A percentile compares a stretch with the other conserved stretches of the same genome.
phyloP scores from a whole-genome alignment of 2,329 filamentous ascomycete genomes.

The Alternaria sp. region DNA sequence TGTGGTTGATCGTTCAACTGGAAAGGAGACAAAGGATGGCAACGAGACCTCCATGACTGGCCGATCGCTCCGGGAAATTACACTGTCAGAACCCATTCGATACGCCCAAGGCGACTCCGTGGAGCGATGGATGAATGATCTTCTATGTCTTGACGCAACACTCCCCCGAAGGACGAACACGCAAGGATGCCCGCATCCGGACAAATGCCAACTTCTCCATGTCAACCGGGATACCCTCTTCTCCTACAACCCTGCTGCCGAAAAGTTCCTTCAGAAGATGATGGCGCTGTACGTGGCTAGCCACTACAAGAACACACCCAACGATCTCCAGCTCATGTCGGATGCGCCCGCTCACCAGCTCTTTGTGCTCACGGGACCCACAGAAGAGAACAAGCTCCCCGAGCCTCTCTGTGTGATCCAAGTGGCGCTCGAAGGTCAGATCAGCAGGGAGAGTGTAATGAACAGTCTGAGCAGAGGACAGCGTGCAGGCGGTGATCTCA shows the following conservation, averaged over 20 bases:
- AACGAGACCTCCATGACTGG: conserved; percentile 56
- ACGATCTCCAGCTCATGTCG: conserved; percentile 98
- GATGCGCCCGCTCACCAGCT: conserved; percentile 96
- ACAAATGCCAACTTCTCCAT: conserved; percentile 86
- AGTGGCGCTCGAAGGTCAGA: conserved; percentile 90
- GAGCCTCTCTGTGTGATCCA: conserved; percentile 96
- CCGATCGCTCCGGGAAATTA: conserved; percentile 87
- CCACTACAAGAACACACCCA: conserved; percentile 97
- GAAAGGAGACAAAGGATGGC: conserved; percentile 62
- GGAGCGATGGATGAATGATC: conserved; percentile 93
- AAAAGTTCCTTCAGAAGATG: conserved; percentile 98
- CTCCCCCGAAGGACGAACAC: conserved; percentile 76
- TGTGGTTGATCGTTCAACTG: conserved; percentile 79
- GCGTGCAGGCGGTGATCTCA: conserved; percentile 88
- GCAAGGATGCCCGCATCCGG: conserved; percentile 86
- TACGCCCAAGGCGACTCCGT: conserved; percentile 90
- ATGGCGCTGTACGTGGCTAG: conserved; percentile 96
- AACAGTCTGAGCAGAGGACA: conserved; percentile 89
- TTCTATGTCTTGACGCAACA: conserved; percentile 92
- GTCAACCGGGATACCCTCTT: conserved; percentile 98
- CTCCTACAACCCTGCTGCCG: conserved; percentile 95
- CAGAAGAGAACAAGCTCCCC: conserved; percentile 79
- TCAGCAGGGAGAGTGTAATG: conserved; percentile 89
- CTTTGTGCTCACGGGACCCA: conserved; percentile 88
- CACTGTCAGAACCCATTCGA: conserved; percentile 89